Evolutionary conservation across 1,284 basidiomycete genomes (phyloP), one percentile per base, ranked within the genome.

Genomic region (Ceratobasidium sp.): DNA sequence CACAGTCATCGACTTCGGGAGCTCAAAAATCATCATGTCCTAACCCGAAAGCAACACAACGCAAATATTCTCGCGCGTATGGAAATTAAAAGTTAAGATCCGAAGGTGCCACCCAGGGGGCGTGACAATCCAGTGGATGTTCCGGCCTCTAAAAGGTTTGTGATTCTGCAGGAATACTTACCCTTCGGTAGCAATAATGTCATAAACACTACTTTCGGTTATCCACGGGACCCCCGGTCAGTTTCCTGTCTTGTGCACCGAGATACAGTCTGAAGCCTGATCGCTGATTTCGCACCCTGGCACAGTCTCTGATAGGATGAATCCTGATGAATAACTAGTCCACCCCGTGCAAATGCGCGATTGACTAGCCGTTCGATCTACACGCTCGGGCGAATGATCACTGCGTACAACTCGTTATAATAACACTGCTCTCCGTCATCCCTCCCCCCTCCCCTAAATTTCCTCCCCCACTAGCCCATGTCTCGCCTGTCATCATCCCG

Each of bases 401-500:
- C 33, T 36, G 11, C 33, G 11, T 36, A 36, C 33, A 4, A 36
- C 33, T 36, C 33, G 42, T 4, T 46, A 46, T 46, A 46, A 44
- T 30, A 4, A 44, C 30, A 36, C 27, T 30, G 14, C 46, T 52
- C 59, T 36, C 33, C 59, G 19, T 21, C 14, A 29, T 42, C 36
- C 14, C 49, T 30, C 47, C 14, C 6, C 16, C 5, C 7, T 14
- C 16, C 42, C 16, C 42, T 6, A 4, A n/a, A n/a, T 46, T 46
- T 4, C 42, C 5, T 36, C 30, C 33, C 33, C 3, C 33, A 36
- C 33, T 36, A 36, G 33, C 33, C 33, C 4, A 62, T 62, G 59
- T 53, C 59, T 39, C 47, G 59, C 49, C 47, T 21, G 13, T 49
- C 57, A 1, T 3, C 57, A 19, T 27, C 46, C 19, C 56, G 16